Percentiles rank a stretch among this genome's conserved stretches.
Evolutionary conservation across 345 rosid species (phyloP).

Genomic region (Raphanus sativus): DNA sequence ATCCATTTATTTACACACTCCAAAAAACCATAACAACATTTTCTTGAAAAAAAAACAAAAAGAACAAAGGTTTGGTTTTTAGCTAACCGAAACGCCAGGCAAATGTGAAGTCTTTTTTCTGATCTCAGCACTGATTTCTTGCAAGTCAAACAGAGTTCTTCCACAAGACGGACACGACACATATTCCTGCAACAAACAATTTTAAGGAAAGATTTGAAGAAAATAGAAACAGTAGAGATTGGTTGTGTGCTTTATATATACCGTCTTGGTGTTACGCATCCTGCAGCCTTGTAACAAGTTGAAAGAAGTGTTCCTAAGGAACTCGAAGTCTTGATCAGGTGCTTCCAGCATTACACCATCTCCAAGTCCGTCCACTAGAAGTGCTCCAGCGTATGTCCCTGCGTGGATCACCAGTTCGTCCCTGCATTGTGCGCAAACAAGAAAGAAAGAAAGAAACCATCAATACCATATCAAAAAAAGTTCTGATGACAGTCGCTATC

Average conservation of each 20-base stretch:
- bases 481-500: slow-evolving; percentile 3
- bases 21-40: not conserved
- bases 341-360: slow-evolving; percentile 92
- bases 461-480: slow-evolving; percentile 8
- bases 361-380: slow-evolving; percentile 95
- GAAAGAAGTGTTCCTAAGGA: slow-evolving; percentile 86
- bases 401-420: slow-evolving; percentile 93
- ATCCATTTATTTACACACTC: no score
- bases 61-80: not conserved
- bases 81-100: slow-evolving; percentile 91
- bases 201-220: not conserved
- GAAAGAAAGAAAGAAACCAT: slow-evolving; percentile 14
- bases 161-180: slow-evolving; percentile 98
- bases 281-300: slow-evolving; percentile 97
- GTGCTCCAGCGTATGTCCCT: slow-evolving; percentile 81
- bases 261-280: slow-evolving; percentile 98
- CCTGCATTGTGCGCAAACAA: slow-evolving; percentile 41
- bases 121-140: slow-evolving; percentile 91
- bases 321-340: slow-evolving; percentile 81
- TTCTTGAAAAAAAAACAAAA: not conserved
- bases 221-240: not conserved
- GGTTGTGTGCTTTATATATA: slow-evolving; percentile 42
- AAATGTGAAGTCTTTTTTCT: slow-evolving; percentile 89
- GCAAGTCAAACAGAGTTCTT: slow-evolving; percentile 94
- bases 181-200: slow-evolving; percentile 60